phyloP scores from a whole-genome alignment of 1,284 basidiomycete species.

The Rhodotorula sp. region DNA sequence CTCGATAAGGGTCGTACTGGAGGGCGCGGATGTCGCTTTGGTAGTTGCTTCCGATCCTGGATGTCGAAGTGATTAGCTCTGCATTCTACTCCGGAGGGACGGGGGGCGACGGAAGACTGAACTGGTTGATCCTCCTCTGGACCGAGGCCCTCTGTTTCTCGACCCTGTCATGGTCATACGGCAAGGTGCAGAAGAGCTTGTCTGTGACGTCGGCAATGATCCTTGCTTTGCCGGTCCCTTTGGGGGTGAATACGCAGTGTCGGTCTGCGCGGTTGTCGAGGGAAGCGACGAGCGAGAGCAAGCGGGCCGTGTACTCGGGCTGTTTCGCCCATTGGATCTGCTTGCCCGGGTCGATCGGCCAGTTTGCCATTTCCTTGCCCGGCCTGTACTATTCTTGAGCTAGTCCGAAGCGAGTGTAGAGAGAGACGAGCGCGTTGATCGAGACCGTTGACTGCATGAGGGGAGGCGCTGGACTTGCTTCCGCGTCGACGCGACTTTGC shows the following conservation, averaged over 20 bases:
- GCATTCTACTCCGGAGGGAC: neutral
- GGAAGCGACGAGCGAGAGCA: neutral
- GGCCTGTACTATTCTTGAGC: neutral
- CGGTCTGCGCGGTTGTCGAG: neutral
- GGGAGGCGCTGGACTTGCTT: too few relatives aligned
- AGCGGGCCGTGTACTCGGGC: conserved; percentile 2
- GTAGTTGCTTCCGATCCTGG: conserved; percentile 23
- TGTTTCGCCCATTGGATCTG: conserved; percentile 1
- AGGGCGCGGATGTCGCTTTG: neutral
- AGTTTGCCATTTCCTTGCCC: neutral
- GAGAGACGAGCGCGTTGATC: too few relatives aligned
- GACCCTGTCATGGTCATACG: neutral
- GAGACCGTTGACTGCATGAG: neutral
- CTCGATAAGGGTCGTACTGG: conserved; percentile 7
- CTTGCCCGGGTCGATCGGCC: conserved; percentile 17
- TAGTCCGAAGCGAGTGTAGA: neutral
- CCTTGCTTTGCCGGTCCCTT: neutral
- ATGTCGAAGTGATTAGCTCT: neutral
- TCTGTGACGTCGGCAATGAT: neutral
- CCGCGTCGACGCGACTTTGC: too few relatives aligned
- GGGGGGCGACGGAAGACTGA: neutral
- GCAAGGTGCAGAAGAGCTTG: neutral
- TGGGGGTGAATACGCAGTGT: conserved; percentile 8
- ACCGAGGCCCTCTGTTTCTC: conserved; percentile 10
- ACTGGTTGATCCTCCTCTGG: conserved; percentile 1